phyloP scores from a whole-genome alignment of 805 yeast genomes.

The Hermanozyma aechmeae region DNA sequence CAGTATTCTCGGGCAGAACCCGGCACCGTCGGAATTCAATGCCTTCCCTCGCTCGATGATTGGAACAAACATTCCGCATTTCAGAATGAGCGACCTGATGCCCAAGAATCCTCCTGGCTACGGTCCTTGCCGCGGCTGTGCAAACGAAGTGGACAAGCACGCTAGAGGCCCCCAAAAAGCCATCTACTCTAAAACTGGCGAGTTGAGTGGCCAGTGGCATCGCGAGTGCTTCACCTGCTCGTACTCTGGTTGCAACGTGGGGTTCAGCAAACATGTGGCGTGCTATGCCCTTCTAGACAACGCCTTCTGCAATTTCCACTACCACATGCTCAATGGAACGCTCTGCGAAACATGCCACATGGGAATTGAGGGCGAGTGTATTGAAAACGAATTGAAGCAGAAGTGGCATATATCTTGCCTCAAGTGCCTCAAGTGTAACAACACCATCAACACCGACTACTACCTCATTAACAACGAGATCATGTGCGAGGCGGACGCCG shows the following conservation, averaged over 20 bases:
- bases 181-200: constrained; percentile 79
- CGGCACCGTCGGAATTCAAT: constrained; percentile 8
- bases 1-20: constrained; percentile 8
- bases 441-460: constrained; percentile 41
- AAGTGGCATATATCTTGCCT: constrained; percentile 74
- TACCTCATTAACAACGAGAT: constrained; percentile 43
- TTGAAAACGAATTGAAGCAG: constrained; percentile 63
- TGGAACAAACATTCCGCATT: constrained; percentile 5
- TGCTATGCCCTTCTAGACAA: constrained; percentile 71
- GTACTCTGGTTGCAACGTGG: constrained; percentile 39
- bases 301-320: constrained; percentile 77
- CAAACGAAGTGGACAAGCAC: constrained; percentile 34
- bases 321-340: constrained; percentile 68
- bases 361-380: constrained; percentile 87
- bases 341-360: constrained; percentile 59
- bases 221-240: constrained; percentile 73
- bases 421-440: constrained; percentile 53
- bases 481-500: constrained; percentile 42
- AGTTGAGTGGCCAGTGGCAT: constrained; percentile 90
- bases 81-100: constrained; percentile 4
- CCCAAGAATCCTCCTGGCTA: constrained; percentile 43
- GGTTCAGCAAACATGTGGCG: constrained; percentile 49
- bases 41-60: constrained; percentile 12
- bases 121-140: constrained; percentile 80
- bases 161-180: constrained; percentile 40